A percentile compares a stretch with the other conserved stretches of the same genome.
Evolutionary conservation across 139 green algal species (phyloP).

Genomic region (Chloropicon primus): DNA sequence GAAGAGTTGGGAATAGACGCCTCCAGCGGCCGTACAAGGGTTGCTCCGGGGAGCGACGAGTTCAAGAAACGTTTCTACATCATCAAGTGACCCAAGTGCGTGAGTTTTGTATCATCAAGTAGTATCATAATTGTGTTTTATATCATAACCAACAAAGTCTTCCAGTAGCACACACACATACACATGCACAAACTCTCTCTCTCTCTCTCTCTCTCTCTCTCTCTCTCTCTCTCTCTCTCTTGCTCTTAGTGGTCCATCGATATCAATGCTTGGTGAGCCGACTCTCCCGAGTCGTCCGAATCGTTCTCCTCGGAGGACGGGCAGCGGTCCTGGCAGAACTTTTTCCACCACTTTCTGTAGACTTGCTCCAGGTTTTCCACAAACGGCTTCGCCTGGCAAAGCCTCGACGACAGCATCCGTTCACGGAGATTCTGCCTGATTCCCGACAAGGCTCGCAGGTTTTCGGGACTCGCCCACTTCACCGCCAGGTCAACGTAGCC

Average conservation of each 20-base stretch:
- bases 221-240: too few species aligned
- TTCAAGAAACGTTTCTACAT: too few species aligned
- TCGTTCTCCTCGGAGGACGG: neutral
- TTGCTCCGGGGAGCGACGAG: neutral
- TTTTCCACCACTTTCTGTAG: conserved; percentile 57
- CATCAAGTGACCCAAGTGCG: too few species aligned
- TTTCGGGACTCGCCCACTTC: conserved; percentile 33
- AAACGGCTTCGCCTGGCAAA: conserved; percentile 70
- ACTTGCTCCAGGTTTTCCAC: conserved; percentile 50
- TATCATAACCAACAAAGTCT: too few species aligned
- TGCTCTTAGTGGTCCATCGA: too few species aligned
- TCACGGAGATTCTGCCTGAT: conserved; percentile 50
- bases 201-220: too few species aligned
- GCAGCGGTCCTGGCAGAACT: conserved; percentile 10
- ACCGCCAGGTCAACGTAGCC: conserved; percentile 69
- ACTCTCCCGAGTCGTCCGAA: neutral
- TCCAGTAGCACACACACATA: too few species aligned
- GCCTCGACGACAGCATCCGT: conserved; percentile 54
- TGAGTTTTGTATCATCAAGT: too few species aligned
- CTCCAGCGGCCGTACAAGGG: neutral
- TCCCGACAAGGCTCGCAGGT: conserved; percentile 23
- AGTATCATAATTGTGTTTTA: too few species aligned
- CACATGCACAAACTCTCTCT: too few species aligned
- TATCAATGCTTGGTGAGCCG: too few species aligned
- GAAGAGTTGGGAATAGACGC: neutral